These are phyloP conservation scores for Dionaea muscipula DNA, from an alignment of 179 eudicot genomes.

Conservation along the genomic window DNA sequence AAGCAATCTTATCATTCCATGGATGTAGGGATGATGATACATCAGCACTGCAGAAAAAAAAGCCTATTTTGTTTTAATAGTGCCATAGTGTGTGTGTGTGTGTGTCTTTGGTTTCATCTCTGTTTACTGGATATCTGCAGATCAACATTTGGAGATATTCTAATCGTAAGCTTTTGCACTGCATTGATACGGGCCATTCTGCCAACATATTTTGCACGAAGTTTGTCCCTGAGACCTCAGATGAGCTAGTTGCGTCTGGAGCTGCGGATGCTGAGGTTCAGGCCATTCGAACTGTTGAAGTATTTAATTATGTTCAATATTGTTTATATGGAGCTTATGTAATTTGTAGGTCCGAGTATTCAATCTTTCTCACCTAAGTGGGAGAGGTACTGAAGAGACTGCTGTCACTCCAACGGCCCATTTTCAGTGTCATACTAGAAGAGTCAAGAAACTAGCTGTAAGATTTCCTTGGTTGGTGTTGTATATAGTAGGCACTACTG, in stretches of 20 bases:
- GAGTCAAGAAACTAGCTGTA: conserved; percentile 97
- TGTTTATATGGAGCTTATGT: not conserved
- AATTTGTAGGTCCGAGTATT: conserved; percentile 40
- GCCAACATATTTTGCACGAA: conserved; percentile 91
- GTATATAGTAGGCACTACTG: not conserved
- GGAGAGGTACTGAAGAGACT: conserved; percentile 44
- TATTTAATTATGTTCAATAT: not conserved
- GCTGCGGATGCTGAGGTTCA: conserved; percentile 93
- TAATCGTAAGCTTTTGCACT: conserved; percentile 51
- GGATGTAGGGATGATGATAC: too few species aligned
- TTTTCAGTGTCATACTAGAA: conserved; percentile 80
- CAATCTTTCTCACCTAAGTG: conserved; percentile 44
- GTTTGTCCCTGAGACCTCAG: conserved; percentile 88
- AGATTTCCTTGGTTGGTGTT: conserved; percentile 13
- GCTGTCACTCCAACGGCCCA: conserved; percentile 47
- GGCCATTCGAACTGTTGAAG: conserved; percentile 3
- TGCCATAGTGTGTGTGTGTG: too few species aligned
- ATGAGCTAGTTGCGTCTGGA: conserved; percentile 82
- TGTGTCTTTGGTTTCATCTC: too few species aligned
- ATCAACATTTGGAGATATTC: conserved; percentile 76
- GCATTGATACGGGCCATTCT: conserved; percentile 79
- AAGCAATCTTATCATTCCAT: too few species aligned
- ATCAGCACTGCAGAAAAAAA: too few species aligned
- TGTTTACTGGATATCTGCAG: conserved; percentile 26
- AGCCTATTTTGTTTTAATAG: too few species aligned